Base-by-base conservation (phyloP, 2,329 filamentous ascomycete species). In the Pestalotiopsis sp. region DNA sequence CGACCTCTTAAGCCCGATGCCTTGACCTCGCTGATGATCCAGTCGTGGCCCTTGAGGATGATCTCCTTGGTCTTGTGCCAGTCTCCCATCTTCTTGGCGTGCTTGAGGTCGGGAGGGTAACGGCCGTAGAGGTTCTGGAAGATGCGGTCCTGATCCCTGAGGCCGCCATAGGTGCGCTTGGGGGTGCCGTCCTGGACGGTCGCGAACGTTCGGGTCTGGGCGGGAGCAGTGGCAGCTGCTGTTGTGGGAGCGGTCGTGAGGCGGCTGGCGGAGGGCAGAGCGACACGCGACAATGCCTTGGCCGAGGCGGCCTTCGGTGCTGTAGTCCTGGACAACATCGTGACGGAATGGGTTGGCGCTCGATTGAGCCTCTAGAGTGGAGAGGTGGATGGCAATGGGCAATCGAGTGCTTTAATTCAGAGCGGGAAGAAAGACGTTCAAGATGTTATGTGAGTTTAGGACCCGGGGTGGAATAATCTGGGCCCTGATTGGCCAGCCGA, bases 41-140 rank as follows among this genome's bases (percentile, higher is more conserved):
- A 99, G 77, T 99, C 95, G 83, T 99, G 93, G 68, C 96, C 96
- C 88, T 99, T 99, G 75, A 94, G 84, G 69, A 99, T 83, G 69
- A 99, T 99, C 82, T 99, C 96, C 88, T 99, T 99, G 68, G 96
- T 99, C 88, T 97, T 97, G 86, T 99, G 90, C 96, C 96, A 99
- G 82, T 98, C 96, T 76, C 96, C 96, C 88, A 97, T 97, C 85
- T 97, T 97, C 91, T 94, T 95, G 66, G 96, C 95, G 79, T 91
- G 94, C 86, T 96, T 95, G 75, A 99, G 85, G 81, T 98, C 95
- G 71, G 94, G 88, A 66, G 94, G 94, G 84, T 93, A 94, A 80
- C 96, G 94, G 77, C 94, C 91, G 85, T 99, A 99, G 69, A 99
- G 88, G 85, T 99, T 99, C 86, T 97, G 95, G 85, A 99, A 99